Conservation (phyloP, 164 flowering plant species). For the Magnolia kwangsiensis region DNA sequence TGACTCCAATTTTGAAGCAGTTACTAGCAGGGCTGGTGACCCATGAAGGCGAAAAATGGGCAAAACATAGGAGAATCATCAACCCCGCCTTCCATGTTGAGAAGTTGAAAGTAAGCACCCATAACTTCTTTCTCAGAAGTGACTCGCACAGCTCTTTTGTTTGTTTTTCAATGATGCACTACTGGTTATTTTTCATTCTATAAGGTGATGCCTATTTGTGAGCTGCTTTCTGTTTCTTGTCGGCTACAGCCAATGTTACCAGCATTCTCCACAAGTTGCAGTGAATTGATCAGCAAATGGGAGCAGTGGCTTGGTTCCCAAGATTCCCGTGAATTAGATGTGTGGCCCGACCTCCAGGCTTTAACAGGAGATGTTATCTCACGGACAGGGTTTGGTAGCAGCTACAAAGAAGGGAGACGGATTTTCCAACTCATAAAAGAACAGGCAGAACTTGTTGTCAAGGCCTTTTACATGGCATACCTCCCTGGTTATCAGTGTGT, state of each 20-base stretch:
- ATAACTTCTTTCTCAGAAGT: no score
- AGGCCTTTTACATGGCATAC: background rate
- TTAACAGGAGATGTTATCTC: conserved; percentile 15
- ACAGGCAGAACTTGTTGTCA: conserved; percentile 5
- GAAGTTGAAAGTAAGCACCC: conserved; percentile 24
- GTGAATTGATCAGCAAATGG: conserved; percentile 13
- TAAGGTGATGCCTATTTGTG: no score
- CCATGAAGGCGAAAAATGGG: conserved; percentile 28
- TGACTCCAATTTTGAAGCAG: background rate
- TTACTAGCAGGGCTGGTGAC: conserved; percentile 12
- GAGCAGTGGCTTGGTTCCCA: conserved; percentile 6
- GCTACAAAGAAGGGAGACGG: conserved; percentile 9
- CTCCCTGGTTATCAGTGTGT: conserved; percentile 10
- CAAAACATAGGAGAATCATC: conserved; percentile 25
- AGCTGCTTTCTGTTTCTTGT: background rate
- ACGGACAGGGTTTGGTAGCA: conserved; percentile 17
- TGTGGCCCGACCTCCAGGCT: conserved; percentile 9
- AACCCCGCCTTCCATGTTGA: conserved; percentile 30
- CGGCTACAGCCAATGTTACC: conserved; percentile 13
- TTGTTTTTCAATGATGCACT: background rate
- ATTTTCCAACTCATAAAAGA: conserved; percentile 13
- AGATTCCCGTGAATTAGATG: conserved; percentile 11
- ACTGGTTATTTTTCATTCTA: no score
- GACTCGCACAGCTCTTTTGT: background rate
- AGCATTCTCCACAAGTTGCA: conserved; percentile 9